phyloP scores from a whole-genome alignment of 2,329 filamentous ascomycete genomes.

The Dothideomycetes sp. region DNA sequence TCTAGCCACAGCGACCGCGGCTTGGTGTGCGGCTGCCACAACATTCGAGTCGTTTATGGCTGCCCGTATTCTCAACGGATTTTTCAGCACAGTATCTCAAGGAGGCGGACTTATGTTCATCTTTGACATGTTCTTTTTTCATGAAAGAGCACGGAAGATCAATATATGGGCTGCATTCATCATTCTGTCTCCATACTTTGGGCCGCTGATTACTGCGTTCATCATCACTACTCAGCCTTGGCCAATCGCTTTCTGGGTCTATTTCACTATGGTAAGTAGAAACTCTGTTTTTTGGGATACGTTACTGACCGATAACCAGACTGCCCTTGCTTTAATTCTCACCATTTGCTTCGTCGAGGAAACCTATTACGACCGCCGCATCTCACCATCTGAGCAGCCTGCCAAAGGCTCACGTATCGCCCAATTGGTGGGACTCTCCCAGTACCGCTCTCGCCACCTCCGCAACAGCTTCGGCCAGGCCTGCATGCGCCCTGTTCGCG shows the following conservation, averaged over 20 bases:
- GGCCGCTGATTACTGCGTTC: constrained; percentile 35
- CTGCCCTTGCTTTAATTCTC: constrained; percentile 24
- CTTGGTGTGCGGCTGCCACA: constrained; percentile 27
- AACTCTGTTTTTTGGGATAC: not conserved
- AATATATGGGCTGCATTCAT: constrained; percentile 28
- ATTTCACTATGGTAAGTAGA: constrained; percentile 23
- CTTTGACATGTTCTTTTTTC: constrained; percentile 51
- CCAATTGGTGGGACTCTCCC: constrained; percentile 25
- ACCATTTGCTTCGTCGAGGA: constrained; percentile 35
- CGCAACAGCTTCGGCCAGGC: constrained; percentile 25
- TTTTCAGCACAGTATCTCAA: constrained; percentile 32
- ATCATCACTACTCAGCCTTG: constrained; percentile 33
- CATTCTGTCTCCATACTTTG: constrained; percentile 28
- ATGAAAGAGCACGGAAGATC: constrained; percentile 34
- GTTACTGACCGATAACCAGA: constrained; percentile 1
- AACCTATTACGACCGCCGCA: constrained; percentile 38
- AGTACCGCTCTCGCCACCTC: constrained; percentile 17
- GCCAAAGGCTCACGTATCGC: constrained; percentile 19
- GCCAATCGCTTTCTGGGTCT: constrained; percentile 39
- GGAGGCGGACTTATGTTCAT: constrained; percentile 33
- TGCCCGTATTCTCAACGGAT: constrained; percentile 32
- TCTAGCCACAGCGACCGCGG: constrained; percentile 24
- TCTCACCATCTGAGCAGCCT: constrained; percentile 20
- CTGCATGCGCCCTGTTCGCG: constrained; percentile 24
- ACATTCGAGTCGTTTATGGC: constrained; percentile 30